Evolutionary conservation across 306 rosid genomes (phyloP), one percentile per base, ranked within the genome.

Genomic region (Rosa rugosa): DNA sequence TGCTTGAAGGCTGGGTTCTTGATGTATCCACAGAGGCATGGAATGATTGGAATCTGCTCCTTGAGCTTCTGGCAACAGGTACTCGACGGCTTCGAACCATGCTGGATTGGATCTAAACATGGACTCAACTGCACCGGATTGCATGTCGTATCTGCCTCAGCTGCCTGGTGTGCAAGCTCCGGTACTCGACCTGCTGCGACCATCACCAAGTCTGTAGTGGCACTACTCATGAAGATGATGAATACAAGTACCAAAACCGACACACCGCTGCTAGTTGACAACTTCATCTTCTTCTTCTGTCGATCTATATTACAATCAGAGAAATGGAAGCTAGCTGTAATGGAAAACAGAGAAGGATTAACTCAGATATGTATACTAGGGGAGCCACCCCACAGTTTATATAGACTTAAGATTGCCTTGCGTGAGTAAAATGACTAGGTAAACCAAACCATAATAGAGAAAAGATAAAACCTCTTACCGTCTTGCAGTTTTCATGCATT

Each of bases 31-130:
- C 93, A 91, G 4, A 83, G 68, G 75, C 97, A 91, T 78, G 90
- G 90, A n/a, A n/a, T n/a, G n/a, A n/a, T n/a, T n/a, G n/a, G n/a
- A 69, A 22, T 83, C 34, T 91, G 97, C 71, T 87, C 89, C 83
- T 75, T 87, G 85, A 79, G 56, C 60, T 82, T 90, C 68, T 79
- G 70, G 67, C 97, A 92, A 71, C 97, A 92, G 0, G 16, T 2
- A 6, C 40, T 74, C 0, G 92, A 78, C 0, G 93, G 97, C 1
- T 76, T 75, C 2, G 84, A 41, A 4, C 84, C 25, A 0, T 40
- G 45, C 22, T 50, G 25, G 11, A 79, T 46, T 22, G 83, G 67
- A 0, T 8, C 34, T 13, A 57, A 6, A 80, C 86, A 85, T 17
- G 82, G 31, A 5, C 59, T 68, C 60, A 85, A 9, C 77, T 85